These are phyloP conservation scores for Russula dissimulans DNA, from an alignment of 768 basidiomycete species.

Conservation along the genomic window DNA sequence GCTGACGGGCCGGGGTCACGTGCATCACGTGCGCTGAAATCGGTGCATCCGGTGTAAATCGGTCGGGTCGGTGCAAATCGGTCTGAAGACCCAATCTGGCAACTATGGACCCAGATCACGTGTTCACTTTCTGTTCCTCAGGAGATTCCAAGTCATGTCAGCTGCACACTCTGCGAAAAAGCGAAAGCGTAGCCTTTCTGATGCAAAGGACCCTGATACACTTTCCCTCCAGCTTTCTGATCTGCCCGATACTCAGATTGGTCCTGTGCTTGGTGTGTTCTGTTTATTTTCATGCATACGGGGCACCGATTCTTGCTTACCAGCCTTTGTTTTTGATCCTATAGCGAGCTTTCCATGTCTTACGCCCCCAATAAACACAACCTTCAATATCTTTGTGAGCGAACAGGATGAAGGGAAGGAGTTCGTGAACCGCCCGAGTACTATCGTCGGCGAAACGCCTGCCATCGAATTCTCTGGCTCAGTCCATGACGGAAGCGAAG, in stretches of 20 bases:
- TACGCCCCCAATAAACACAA: slow-evolving; percentile 44
- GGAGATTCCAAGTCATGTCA: neutral
- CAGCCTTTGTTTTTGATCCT: neutral
- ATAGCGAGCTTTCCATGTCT: slow-evolving; percentile 60
- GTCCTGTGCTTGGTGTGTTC: slow-evolving; percentile 45
- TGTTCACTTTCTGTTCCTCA: too few relatives aligned
- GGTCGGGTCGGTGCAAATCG: too few relatives aligned
- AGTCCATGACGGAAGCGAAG: slow-evolving; percentile 40
- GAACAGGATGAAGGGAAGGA: slow-evolving; percentile 26
- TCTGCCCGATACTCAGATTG: slow-evolving; percentile 31
- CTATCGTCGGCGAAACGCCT: slow-evolving; percentile 79
- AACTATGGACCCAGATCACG: too few relatives aligned
- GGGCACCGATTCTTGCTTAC: neutral
- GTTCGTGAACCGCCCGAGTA: slow-evolving; percentile 28
- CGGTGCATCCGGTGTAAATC: too few relatives aligned
- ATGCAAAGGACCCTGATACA: slow-evolving; percentile 27
- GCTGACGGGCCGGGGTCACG: too few relatives aligned
- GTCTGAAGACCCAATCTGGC: too few relatives aligned
- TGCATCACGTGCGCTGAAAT: too few relatives aligned
- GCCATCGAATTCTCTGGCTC: slow-evolving; percentile 74
- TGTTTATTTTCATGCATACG: neutral
- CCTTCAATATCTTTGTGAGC: slow-evolving; percentile 52
- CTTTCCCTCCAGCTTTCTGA: slow-evolving; percentile 32
- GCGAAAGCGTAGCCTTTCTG: slow-evolving; percentile 36
- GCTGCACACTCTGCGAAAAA: slow-evolving; percentile 24